Conservation (phyloP, 2,329 filamentous ascomycete species). For the Neonectria hederae region DNA sequence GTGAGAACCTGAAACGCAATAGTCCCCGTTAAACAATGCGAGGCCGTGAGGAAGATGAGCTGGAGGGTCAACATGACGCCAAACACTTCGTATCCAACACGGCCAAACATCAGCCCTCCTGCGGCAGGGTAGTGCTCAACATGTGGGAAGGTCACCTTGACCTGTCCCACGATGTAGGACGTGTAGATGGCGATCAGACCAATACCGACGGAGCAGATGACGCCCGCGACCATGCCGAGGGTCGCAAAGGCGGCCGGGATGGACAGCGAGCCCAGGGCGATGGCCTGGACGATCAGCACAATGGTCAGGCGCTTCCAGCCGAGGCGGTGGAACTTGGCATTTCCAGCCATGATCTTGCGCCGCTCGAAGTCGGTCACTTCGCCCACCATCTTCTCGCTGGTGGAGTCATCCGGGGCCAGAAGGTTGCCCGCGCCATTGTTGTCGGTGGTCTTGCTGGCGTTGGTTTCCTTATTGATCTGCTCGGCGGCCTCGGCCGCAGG, state of each 20-base stretch:
- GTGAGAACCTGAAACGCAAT: slow-evolving; percentile 72
- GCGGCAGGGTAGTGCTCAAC: slow-evolving; percentile 71
- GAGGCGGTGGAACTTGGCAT: slow-evolving; percentile 32
- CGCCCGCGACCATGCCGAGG: slow-evolving; percentile 44
- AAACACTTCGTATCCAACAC: slow-evolving; percentile 64
- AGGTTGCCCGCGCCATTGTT: slow-evolving; percentile 2
- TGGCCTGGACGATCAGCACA: slow-evolving; percentile 32
- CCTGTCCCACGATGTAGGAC: slow-evolving; percentile 51
- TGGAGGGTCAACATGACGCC: slow-evolving; percentile 67
- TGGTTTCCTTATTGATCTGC: slow-evolving; percentile 9
- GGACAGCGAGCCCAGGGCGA: slow-evolving; percentile 33
- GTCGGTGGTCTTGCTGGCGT: background rate
- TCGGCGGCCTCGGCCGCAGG: slow-evolving; percentile 18
- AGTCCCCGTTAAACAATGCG: slow-evolving; percentile 71
- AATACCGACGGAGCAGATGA: slow-evolving; percentile 46
- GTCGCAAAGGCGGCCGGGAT: slow-evolving; percentile 33
- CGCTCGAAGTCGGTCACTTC: slow-evolving; percentile 31
- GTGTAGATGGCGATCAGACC: slow-evolving; percentile 52
- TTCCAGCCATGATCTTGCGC: slow-evolving; percentile 29
- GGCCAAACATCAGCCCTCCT: slow-evolving; percentile 66
- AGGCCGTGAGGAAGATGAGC: slow-evolving; percentile 71
- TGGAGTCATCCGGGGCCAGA: slow-evolving; percentile 12
- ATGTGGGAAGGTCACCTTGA: slow-evolving; percentile 56
- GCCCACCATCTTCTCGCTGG: slow-evolving; percentile 28
- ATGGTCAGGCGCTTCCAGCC: slow-evolving; percentile 33